A percentile compares a stretch with the other conserved stretches of the same genome.
Conservation (phyloP, 2,329 filamentous ascomycete species). For the Aspergillus unguis region DNA sequence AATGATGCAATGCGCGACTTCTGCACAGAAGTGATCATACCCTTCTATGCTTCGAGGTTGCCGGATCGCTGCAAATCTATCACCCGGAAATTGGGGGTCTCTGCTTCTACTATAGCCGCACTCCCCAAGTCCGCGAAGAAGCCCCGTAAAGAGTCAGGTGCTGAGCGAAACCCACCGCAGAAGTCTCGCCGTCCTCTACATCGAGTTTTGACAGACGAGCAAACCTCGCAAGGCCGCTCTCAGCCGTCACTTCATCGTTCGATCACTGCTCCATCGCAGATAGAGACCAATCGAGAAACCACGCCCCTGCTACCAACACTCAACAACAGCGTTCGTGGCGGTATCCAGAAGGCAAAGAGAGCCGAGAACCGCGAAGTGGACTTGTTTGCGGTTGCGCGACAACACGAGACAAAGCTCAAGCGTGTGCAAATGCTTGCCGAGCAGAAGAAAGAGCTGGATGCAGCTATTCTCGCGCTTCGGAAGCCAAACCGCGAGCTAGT, state of each 20-base stretch:
- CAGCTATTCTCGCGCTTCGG: slow-evolving; percentile 46
- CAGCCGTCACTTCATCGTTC: slow-evolving; percentile 42
- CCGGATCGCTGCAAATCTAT: slow-evolving; percentile 47
- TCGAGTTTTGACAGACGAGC: slow-evolving; percentile 47
- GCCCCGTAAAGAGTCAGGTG: slow-evolving; percentile 31
- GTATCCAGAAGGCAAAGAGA: slow-evolving; percentile 45
- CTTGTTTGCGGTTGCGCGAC: slow-evolving; percentile 43
- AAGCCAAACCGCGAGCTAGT: slow-evolving; percentile 48
- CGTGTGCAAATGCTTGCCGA: slow-evolving; percentile 46
- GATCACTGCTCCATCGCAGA: slow-evolving; percentile 41
- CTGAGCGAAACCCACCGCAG: slow-evolving; percentile 29
- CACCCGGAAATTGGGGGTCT: slow-evolving; percentile 48
- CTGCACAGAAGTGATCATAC: slow-evolving; percentile 49
- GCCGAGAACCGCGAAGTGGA: slow-evolving; percentile 50
- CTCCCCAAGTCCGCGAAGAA: slow-evolving; percentile 33
- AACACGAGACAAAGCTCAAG: slow-evolving; percentile 45
- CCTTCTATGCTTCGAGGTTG: slow-evolving; percentile 48
- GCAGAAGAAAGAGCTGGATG: slow-evolving; percentile 48
- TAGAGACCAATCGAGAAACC: slow-evolving; percentile 39
- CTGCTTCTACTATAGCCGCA: slow-evolving; percentile 34
- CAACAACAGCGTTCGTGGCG: slow-evolving; percentile 39
- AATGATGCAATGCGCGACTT: slow-evolving; percentile 49
- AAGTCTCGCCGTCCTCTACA: slow-evolving; percentile 42
- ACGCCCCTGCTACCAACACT: slow-evolving; percentile 38
- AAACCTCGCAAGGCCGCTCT: slow-evolving; percentile 27